A percentile compares a stretch with the other conserved stretches of the same genome.
phyloP scores from a whole-genome alignment of 148 eudicot species.

The Silene conica region DNA sequence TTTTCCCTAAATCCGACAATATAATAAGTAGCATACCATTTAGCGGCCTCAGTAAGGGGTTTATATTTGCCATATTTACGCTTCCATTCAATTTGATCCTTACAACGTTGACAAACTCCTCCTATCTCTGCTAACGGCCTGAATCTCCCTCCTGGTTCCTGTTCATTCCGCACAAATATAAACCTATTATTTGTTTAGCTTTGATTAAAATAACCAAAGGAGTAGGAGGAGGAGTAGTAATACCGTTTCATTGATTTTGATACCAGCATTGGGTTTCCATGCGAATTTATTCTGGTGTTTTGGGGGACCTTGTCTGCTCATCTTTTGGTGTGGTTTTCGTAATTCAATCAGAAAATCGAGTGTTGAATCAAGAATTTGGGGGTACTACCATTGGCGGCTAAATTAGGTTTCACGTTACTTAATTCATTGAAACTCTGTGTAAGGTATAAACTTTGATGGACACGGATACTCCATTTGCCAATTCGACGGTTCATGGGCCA shows the following conservation, averaged over 20 bases:
- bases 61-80: conserved; percentile 97
- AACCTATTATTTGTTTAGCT: neutral
- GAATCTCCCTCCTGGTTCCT: conserved; percentile 88
- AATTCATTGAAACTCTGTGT: too few relatives aligned
- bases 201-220: neutral
- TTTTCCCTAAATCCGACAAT: neutral
- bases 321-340: neutral
- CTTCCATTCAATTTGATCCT: conserved; percentile 95
- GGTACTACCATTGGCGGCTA: neutral
- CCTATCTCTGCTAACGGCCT: conserved; percentile 68
- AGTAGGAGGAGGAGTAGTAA: too few relatives aligned
- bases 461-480: too few relatives aligned
- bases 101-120: conserved; percentile 84
- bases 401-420: neutral
- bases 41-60: conserved; percentile 67
- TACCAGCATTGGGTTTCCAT: conserved; percentile 69
- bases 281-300: conserved; percentile 81
- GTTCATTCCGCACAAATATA: neutral
- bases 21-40: conserved; percentile 44
- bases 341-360: neutral
- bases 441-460: too few relatives aligned
- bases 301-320: conserved; percentile 65
- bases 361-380: too few relatives aligned
- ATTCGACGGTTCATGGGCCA: too few relatives aligned
- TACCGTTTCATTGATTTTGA: conserved; percentile 88